Conservation (phyloP, 2,329 filamentous ascomycete species). For the Aaosphaeria arxii region DNA sequence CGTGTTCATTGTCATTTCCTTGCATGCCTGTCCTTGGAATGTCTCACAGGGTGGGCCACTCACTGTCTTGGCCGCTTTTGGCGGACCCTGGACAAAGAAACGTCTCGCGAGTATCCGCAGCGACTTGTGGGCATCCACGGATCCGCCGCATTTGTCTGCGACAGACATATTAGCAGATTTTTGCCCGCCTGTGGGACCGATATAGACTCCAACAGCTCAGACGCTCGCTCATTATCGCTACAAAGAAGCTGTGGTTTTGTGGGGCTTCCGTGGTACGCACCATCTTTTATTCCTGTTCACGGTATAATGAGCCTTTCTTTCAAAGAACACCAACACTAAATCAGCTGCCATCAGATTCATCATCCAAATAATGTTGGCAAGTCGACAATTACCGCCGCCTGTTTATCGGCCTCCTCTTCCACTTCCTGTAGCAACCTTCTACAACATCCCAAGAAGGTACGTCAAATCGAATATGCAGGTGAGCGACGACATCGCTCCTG, state of each 20-base stretch:
- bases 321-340: slow-evolving; percentile 26
- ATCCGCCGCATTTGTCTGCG: slow-evolving; percentile 29
- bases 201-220: no score
- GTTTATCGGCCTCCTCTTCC: slow-evolving; percentile 16
- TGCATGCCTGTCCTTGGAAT: slow-evolving; percentile 32
- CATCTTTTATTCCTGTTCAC: slow-evolving; percentile 21
- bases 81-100: slow-evolving; percentile 35
- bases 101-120: slow-evolving; percentile 19
- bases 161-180: slow-evolving; percentile 34
- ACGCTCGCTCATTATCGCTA: slow-evolving; percentile 25
- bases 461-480: slow-evolving; percentile 30
- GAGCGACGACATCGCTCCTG: slow-evolving; percentile 11
- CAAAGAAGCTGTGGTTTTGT: slow-evolving; percentile 27
- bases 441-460: slow-evolving; percentile 34
- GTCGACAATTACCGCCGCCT: slow-evolving; percentile 29
- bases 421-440: slow-evolving; percentile 30
- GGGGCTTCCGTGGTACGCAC: slow-evolving; percentile 18
- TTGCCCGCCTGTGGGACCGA: slow-evolving; percentile 3
- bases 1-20: slow-evolving; percentile 30
- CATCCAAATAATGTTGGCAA: slow-evolving; percentile 28
- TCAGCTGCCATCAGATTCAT: slow-evolving; percentile 19
- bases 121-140: not conserved
- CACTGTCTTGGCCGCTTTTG: slow-evolving; percentile 30
- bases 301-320: slow-evolving; percentile 33
- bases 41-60: slow-evolving; percentile 27